Evolutionary conservation across 2,329 filamentous ascomycete species (phyloP).

Genomic region (Geosmithia flava): DNA sequence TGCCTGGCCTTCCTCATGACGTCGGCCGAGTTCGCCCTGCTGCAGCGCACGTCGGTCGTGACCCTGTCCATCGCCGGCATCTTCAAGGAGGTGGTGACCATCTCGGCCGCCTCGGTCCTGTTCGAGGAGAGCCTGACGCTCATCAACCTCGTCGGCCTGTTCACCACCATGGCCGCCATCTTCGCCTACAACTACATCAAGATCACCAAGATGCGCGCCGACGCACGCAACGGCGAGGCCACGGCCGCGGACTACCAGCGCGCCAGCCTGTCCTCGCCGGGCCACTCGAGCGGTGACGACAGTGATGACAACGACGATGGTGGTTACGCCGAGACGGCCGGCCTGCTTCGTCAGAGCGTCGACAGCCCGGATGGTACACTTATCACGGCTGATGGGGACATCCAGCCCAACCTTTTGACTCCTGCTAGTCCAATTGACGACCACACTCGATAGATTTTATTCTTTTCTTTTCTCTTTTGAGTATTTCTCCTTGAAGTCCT

Average conservation of each 20-base stretch:
- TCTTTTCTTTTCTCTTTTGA: too few relatives aligned
- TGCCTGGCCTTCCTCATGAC: conserved; percentile 94
- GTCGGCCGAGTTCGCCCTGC: conserved; percentile 83
- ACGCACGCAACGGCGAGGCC: conserved; percentile 46
- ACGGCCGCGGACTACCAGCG: conserved; percentile 19
- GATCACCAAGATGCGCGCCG: conserved; percentile 73
- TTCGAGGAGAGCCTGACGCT: conserved; percentile 81
- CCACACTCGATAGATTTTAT: background rate
- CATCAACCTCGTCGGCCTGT: conserved; percentile 74
- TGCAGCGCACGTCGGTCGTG: conserved; percentile 91
- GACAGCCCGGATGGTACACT: conserved; percentile 20
- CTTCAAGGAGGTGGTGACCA: conserved; percentile 97
- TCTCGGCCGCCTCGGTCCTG: conserved; percentile 72
- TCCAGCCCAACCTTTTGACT: conserved; percentile 17
- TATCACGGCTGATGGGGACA: conserved; percentile 26
- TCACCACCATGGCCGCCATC: conserved; percentile 84
- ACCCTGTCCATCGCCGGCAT: conserved; percentile 95
- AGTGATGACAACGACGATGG: conserved; percentile 25
- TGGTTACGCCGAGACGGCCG: conserved; percentile 30
- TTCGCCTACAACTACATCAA: conserved; percentile 91
- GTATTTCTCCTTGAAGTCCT: too few relatives aligned
- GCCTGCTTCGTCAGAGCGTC: conserved; percentile 25
- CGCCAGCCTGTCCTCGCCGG: conserved; percentile 15
- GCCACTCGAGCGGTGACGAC: conserved; percentile 20
- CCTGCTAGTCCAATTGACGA: background rate